These are phyloP conservation scores for Wickerhamia fluorescens DNA, from an alignment of 805 yeast genomes.

Conservation along the genomic window DNA sequence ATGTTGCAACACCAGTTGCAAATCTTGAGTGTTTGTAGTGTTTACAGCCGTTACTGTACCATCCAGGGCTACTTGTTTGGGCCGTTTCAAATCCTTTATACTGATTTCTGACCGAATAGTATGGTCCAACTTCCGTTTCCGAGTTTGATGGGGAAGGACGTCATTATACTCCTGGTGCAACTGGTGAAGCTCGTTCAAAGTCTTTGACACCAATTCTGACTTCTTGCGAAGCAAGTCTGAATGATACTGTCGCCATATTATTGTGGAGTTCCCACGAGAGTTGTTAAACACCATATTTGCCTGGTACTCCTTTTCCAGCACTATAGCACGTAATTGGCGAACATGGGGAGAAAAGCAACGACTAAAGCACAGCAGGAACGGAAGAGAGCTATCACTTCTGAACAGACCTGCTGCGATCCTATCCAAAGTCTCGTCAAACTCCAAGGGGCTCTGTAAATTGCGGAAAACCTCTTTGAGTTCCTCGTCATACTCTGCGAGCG, in stretches of 20 bases:
- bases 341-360: slow-evolving; percentile 16
- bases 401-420: slow-evolving; percentile 5
- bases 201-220: slow-evolving; percentile 17
- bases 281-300: slow-evolving; percentile 13
- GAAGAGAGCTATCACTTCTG: slow-evolving; percentile 8
- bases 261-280: slow-evolving; percentile 16
- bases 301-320: slow-evolving; percentile 26
- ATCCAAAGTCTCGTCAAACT: slow-evolving; percentile 21
- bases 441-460: slow-evolving; percentile 28
- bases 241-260: slow-evolving; percentile 31
- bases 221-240: slow-evolving; percentile 17
- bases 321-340: slow-evolving; percentile 16
- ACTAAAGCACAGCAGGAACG: slow-evolving; percentile 16
- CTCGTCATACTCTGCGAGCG: slow-evolving; percentile 21
- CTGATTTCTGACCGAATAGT: too few relatives aligned
- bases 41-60: too few relatives aligned
- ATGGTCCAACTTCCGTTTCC: too few relatives aligned
- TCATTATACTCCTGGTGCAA: slow-evolving; percentile 25
- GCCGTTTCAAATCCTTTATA: too few relatives aligned
- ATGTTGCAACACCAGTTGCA: too few relatives aligned
- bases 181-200: slow-evolving; percentile 19
- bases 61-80: too few relatives aligned
- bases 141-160: too few relatives aligned
- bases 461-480: slow-evolving; percentile 23
- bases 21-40: too few relatives aligned